phyloP scores from a whole-genome alignment of 1,284 basidiomycete genomes.

The Xerocomus minutiporus region DNA sequence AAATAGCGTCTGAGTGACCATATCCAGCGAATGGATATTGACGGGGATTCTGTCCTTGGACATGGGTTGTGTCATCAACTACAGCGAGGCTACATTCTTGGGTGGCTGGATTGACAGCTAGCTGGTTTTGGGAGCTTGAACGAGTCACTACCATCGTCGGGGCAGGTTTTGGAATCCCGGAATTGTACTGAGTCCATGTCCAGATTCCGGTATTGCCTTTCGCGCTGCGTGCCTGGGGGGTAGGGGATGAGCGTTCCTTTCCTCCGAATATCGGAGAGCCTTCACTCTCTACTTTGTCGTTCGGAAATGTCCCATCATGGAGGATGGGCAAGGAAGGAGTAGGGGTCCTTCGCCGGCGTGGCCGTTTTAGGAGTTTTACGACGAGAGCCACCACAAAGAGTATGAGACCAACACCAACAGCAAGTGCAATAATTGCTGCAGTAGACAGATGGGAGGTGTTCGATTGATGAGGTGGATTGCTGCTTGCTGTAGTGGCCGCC shows the following conservation, averaged over 20 bases:
- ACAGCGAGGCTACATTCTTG: constrained; percentile 1
- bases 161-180: constrained; percentile 32
- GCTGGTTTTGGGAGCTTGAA: constrained; percentile 18
- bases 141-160: constrained; percentile 28
- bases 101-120: constrained; percentile 1
- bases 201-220: constrained; percentile 39
- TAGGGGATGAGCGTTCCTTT: constrained; percentile 55
- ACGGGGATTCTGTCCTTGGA: constrained; percentile 14
- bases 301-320: constrained; percentile 47
- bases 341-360: constrained; percentile 46
- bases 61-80: not conserved
- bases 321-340: constrained; percentile 70
- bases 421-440: constrained; percentile 51
- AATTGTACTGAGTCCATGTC: constrained; percentile 65
- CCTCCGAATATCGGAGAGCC: constrained; percentile 74
- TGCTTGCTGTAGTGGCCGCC: constrained; percentile 2
- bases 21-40: constrained; percentile 26
- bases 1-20: constrained; percentile 13
- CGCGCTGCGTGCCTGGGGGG: constrained; percentile 31
- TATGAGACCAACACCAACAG: constrained; percentile 53
- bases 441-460: constrained; percentile 26
- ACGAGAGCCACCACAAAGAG: constrained; percentile 52
- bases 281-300: constrained; percentile 42
- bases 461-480: constrained; percentile 4
- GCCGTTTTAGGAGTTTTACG: constrained; percentile 45